Percentiles rank a stretch among this genome's conserved stretches.
Conservation (phyloP, 2,329 filamentous ascomycete genomes). For the Lasiodiplodia gonubiensis region DNA sequence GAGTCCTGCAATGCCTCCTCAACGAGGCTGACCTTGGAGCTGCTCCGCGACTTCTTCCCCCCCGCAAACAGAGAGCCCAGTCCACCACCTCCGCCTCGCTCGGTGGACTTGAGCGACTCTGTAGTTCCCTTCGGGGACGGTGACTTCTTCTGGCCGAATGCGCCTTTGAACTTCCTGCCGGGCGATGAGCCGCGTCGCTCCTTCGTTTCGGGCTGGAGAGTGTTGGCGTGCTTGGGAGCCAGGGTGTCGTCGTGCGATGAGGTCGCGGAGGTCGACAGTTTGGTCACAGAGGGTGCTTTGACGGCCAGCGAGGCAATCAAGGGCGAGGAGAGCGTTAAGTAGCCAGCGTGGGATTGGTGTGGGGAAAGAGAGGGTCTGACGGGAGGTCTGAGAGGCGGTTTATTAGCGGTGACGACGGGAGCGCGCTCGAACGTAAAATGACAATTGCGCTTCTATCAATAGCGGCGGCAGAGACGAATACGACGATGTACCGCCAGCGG, state of each 20-base stretch:
- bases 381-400: constrained; percentile 38
- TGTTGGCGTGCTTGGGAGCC: constrained; percentile 41
- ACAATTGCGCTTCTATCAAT: constrained; percentile 20
- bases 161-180: constrained; percentile 72
- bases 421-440: constrained; percentile 10
- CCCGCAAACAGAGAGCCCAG: constrained; percentile 52
- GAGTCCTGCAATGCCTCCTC: constrained; percentile 29
- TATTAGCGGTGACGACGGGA: constrained; percentile 35
- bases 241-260: constrained; percentile 35
- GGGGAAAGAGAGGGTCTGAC: constrained; percentile 50
- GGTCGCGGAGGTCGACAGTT: constrained; percentile 42
- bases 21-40: constrained; percentile 28
- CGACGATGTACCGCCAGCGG: constrained; percentile 31
- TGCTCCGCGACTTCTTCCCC: constrained; percentile 37
- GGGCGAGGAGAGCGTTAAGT: constrained; percentile 57
- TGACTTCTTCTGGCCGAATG: constrained; percentile 59
- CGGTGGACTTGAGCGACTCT: constrained; percentile 49
- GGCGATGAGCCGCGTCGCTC: constrained; percentile 70
- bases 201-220: constrained; percentile 36
- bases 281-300: constrained; percentile 45
- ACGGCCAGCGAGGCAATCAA: constrained; percentile 49
- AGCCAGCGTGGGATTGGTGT: constrained; percentile 56
- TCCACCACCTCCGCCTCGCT: constrained; percentile 50
- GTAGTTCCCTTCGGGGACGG: constrained; percentile 39
- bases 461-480: constrained; percentile 9